Evolutionary conservation across 176 grass and related monocot genomes (phyloP).

Genomic region (Aegilops umbellulata): DNA sequence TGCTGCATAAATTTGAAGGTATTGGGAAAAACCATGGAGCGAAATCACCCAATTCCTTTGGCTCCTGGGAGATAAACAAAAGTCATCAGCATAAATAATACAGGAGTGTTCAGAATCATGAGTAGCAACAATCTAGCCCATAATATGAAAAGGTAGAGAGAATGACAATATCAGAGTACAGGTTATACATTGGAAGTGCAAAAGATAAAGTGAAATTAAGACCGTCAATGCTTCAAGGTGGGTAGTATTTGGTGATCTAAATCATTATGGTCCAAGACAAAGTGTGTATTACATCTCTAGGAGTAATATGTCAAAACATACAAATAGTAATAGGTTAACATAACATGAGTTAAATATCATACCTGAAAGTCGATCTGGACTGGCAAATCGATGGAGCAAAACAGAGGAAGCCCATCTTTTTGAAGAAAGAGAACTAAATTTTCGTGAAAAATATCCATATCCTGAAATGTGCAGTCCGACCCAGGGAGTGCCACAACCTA

Average conservation of each 20-base stretch:
- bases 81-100: background rate
- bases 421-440: slow-evolving; percentile 81
- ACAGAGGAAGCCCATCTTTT: slow-evolving; percentile 55
- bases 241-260: background rate
- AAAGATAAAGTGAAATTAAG: background rate
- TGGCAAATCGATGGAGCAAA: slow-evolving; percentile 85
- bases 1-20: slow-evolving; percentile 59
- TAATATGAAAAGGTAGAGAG: background rate
- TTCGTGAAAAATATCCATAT: slow-evolving; percentile 90
- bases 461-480: slow-evolving; percentile 56
- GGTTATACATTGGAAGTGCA: background rate
- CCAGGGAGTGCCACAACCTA: slow-evolving; percentile 70
- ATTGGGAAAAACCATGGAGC: slow-evolving; percentile 86
- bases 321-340: background rate
- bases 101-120: background rate
- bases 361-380: slow-evolving; percentile 67
- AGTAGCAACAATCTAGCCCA: background rate
- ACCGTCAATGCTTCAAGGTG: background rate
- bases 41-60: slow-evolving; percentile 61
- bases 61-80: slow-evolving; percentile 42
- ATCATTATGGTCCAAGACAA: slow-evolving; percentile 2
- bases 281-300: background rate
- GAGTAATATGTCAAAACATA: slow-evolving; percentile 18
- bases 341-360: slow-evolving; percentile 16
- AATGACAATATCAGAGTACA: slow-evolving; percentile 8